A percentile compares a stretch with the other conserved stretches of the same genome.
Conservation (phyloP, 441 rosid species). For the Syzygium malaccense region DNA sequence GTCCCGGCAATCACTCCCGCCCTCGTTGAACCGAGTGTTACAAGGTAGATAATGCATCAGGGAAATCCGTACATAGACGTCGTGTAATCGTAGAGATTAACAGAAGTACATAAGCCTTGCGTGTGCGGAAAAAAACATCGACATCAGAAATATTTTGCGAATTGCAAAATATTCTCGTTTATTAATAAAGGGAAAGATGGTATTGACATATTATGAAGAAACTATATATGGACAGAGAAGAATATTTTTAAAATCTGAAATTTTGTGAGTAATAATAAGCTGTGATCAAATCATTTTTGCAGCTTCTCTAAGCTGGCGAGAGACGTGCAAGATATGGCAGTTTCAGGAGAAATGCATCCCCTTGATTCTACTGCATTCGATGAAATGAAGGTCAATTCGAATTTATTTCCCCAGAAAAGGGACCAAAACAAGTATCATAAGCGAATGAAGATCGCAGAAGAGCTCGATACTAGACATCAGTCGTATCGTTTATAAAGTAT, state of each 20-base stretch:
- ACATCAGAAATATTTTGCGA: not conserved
- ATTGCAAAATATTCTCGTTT: not conserved
- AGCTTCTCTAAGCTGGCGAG: not conserved
- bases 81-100: not conserved
- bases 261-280: not conserved
- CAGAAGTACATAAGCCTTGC: not conserved
- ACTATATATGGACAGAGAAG: not conserved
- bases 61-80: not conserved
- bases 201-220: not conserved
- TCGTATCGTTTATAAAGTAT: not conserved
- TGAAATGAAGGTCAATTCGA: not conserved
- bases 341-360: not conserved
- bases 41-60: not conserved
- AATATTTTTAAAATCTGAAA: not conserved
- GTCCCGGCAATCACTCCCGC: too few relatives aligned
- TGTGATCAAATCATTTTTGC: not conserved
- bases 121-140: rapidly evolving
- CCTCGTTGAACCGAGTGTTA: too few relatives aligned
- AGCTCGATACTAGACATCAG: not conserved
- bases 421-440: not conserved
- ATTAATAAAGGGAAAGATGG: not conserved
- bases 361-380: not conserved
- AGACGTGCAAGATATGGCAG: not conserved
- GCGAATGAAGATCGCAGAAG: not conserved
- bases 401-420: not conserved